Evolutionary conservation across 305 asterid species (phyloP).

Genomic region (Plantago rigida): DNA sequence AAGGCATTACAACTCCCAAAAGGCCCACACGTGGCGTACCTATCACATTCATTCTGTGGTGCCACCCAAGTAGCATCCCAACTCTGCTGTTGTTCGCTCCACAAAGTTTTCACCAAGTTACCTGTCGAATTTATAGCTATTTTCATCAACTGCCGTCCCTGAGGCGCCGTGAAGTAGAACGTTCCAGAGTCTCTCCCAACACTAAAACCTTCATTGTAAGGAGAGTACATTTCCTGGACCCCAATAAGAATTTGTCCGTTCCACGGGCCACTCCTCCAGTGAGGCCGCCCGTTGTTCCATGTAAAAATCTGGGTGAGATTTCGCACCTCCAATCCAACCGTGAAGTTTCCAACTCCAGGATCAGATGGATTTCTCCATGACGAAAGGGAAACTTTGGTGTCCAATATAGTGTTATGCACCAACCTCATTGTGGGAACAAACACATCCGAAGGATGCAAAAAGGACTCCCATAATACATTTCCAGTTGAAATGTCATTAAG

Average conservation of each 20-base stretch:
- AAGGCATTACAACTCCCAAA: conserved; percentile 39
- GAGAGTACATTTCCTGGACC: conserved; percentile 28
- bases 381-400: conserved; percentile 13
- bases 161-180: conserved; percentile 24
- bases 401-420: conserved; percentile 15
- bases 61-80: conserved; percentile 28
- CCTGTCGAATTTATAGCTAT: conserved; percentile 29
- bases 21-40: conserved; percentile 44
- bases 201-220: conserved; percentile 26
- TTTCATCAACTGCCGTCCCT: conserved; percentile 16
- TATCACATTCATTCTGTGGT: conserved; percentile 31
- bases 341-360: conserved; percentile 28
- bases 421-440: conserved; percentile 23
- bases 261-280: conserved; percentile 49
- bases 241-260: conserved; percentile 34
- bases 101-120: conserved; percentile 25
- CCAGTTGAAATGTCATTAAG: conserved; percentile 21
- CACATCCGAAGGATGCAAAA: conserved; percentile 23
- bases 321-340: conserved; percentile 15
- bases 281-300: conserved; percentile 30
- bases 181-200: conserved; percentile 25
- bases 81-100: conserved; percentile 25
- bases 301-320: conserved; percentile 27
- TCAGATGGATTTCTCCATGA: conserved; percentile 26
- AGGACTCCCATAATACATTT: conserved; percentile 26